A percentile compares a stretch with the other conserved stretches of the same genome.
phyloP scores from a whole-genome alignment of 2,329 filamentous ascomycete species.

The Xylariaceae sp. region DNA sequence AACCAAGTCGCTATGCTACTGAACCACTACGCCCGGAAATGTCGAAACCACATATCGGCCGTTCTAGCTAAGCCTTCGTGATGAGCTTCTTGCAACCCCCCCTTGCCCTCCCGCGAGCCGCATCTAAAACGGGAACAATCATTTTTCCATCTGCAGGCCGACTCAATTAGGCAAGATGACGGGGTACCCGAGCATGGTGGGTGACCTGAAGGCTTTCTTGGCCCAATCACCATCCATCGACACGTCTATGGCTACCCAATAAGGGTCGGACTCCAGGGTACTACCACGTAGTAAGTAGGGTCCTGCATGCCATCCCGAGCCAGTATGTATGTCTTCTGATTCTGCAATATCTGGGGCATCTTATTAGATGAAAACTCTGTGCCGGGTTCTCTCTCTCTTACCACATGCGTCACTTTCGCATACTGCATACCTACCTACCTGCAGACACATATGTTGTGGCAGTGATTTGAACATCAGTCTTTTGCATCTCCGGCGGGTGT shows the following conservation, averaged over 20 bases:
- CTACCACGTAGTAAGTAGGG: too few relatives aligned
- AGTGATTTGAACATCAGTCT: conserved; percentile 13
- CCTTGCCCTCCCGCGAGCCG: conserved; percentile 13
- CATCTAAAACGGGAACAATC: conserved; percentile 15
- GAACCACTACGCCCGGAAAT: background rate
- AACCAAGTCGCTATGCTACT: background rate
- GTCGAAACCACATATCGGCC: background rate
- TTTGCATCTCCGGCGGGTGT: background rate
- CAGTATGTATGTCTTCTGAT: conserved; percentile 1
- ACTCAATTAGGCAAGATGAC: conserved; percentile 23
- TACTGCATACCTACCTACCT: too few relatives aligned
- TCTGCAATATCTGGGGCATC: conserved; percentile 26
- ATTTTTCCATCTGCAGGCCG: conserved; percentile 21
- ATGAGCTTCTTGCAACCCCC: background rate
- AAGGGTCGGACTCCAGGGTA: conserved; percentile 13
- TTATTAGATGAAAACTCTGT: conserved; percentile 20
- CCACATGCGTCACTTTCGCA: conserved; percentile 14
- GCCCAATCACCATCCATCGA: conserved; percentile 1
- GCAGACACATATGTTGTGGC: conserved; percentile 14
- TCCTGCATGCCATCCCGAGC: conserved; percentile 1
- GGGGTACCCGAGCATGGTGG: conserved; percentile 34
- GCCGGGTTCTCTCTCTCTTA: conserved; percentile 12
- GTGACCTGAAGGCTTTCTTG: conserved; percentile 30
- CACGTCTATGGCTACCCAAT: conserved; percentile 13
- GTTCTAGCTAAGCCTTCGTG: background rate